Base-by-base conservation (phyloP, 352 stramenopile species). In the Pythium grandisporangium region DNA sequence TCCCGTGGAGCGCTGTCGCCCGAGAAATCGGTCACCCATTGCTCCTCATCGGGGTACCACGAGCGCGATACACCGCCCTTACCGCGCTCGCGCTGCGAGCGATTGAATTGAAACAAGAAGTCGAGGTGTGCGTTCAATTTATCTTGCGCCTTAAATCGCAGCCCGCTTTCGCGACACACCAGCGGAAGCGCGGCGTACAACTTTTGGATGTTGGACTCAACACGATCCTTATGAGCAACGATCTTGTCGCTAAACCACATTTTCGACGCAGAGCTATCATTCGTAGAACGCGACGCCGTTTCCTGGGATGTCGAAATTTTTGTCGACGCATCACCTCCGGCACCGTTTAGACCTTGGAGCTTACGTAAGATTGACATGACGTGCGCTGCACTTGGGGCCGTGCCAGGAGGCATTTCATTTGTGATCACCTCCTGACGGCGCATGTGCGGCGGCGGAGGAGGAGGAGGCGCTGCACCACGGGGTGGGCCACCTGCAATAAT, bases 291-390 rank as follows among this genome's bases (percentile, higher is more conserved):
- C 34, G 20, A 37, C 22, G 19, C 12, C 1, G 46, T 48, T 45
- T 37, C 30, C 51, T 45, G 3, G 42, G 36, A 22, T 50, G 63
- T 8, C 34, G 42, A 1, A 2, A 6, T 13, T 1, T 25, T 37
- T 13, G 39, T 37, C 19, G 37, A 24, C 30, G 42, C 27, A 13
- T 20, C 40, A 14, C 22, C 21, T 26, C 37, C 37, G 30, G 29
- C 64, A 59, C 16, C 41, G 17, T 61, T 64, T 38, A 90, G 38
- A 0, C 68, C 73, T 39, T 89, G 85, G 20, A 93, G 58, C 45
- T 88, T 89, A 50, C 90, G 72, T 35, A 93, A 47, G 25, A 93
- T 87, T 5, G 75, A 91, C 77, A 91, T 93, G 22, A 93, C 80
- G 10, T 76, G 77, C 12, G 73, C 70, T 2, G 77, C 53, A 36